phyloP scores from a whole-genome alignment of 495 filamentous ascomycete species.

The Penicillium fimorum region DNA sequence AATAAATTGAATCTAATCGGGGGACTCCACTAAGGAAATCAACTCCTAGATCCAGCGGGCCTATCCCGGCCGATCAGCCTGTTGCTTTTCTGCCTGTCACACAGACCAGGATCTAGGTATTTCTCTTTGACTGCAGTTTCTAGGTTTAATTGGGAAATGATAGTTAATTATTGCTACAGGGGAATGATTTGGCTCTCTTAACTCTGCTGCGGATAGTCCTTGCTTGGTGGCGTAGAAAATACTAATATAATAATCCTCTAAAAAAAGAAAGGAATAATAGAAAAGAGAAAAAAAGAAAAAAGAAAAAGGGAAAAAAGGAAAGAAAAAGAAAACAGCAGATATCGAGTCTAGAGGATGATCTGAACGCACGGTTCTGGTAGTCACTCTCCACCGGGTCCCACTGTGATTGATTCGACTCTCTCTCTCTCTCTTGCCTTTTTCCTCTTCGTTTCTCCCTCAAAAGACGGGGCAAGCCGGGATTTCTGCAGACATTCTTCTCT shows the following conservation, averaged over 20 bases:
- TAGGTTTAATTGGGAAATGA: background rate
- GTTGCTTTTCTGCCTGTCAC: slow-evolving; percentile 23
- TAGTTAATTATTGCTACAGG: background rate
- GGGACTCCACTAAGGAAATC: slow-evolving; percentile 10
- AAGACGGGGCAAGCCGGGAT: slow-evolving; percentile 29
- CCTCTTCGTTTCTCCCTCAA: slow-evolving; percentile 16
- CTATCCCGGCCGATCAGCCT: slow-evolving; percentile 29
- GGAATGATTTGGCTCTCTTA: slow-evolving; percentile 3
- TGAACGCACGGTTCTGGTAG: slow-evolving; percentile 11
- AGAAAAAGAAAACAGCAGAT: background rate
- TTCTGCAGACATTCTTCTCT: slow-evolving; percentile 32
- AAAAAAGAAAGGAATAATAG: background rate
- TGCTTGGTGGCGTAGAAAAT: slow-evolving; percentile 27
- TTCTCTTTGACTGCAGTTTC: slow-evolving; percentile 17
- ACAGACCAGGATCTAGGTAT: slow-evolving; percentile 31
- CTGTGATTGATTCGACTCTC: slow-evolving; percentile 26
- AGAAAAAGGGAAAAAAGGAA: background rate
- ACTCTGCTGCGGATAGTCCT: slow-evolving; percentile 17
- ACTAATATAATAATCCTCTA: background rate
- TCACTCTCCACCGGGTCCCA: slow-evolving; percentile 7
- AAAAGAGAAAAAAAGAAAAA: background rate
- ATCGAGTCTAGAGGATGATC: slow-evolving; percentile 13
- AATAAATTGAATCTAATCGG: slow-evolving; percentile 17
- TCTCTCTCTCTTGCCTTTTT: slow-evolving; percentile 6
- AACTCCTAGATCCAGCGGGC: slow-evolving; percentile 18